These are phyloP conservation scores for Leccinum boreale DNA, from an alignment of 768 basidiomycete genomes.

Conservation along the genomic window DNA sequence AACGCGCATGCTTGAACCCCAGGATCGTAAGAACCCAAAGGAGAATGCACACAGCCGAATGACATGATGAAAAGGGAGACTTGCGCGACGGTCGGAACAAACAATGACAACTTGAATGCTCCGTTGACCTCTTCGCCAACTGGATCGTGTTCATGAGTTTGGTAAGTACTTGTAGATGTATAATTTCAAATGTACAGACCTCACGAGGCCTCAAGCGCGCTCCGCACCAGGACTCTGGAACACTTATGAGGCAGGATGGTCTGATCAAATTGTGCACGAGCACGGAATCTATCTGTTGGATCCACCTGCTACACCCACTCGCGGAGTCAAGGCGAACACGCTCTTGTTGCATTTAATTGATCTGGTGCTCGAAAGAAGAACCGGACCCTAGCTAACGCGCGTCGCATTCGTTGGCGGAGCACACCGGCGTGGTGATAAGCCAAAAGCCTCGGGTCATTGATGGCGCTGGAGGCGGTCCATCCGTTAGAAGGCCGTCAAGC, in stretches of 20 bases:
- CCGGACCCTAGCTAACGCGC: constrained; percentile 18
- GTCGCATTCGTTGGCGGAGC: neutral
- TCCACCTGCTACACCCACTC: constrained; percentile 12
- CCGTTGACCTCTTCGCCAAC: constrained; percentile 1
- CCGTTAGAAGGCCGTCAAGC: neutral
- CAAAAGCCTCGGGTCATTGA: neutral
- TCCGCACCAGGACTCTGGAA: constrained; percentile 5
- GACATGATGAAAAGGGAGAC: constrained; percentile 9
- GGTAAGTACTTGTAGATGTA: constrained; percentile 11
- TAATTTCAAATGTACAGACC: constrained; percentile 17
- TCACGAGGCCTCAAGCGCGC: constrained; percentile 1
- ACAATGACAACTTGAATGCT: constrained; percentile 2
- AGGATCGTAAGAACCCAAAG: constrained; percentile 17
- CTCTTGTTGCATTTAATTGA: constrained; percentile 9
- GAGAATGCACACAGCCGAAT: constrained; percentile 25
- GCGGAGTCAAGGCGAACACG: constrained; percentile 20
- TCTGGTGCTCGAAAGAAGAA: constrained; percentile 7
- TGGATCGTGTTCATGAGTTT: constrained; percentile 6
- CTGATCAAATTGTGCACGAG: constrained; percentile 3
- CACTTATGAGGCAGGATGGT: neutral
- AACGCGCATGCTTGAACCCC: constrained; percentile 14
- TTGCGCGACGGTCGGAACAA: neutral
- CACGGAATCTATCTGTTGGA: constrained; percentile 2
- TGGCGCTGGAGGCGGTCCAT: neutral
- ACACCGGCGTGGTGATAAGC: constrained; percentile 10